These are phyloP conservation scores for Trichoderma virens DNA, from an alignment of 495 filamentous ascomycete species.

Conservation along the genomic window DNA sequence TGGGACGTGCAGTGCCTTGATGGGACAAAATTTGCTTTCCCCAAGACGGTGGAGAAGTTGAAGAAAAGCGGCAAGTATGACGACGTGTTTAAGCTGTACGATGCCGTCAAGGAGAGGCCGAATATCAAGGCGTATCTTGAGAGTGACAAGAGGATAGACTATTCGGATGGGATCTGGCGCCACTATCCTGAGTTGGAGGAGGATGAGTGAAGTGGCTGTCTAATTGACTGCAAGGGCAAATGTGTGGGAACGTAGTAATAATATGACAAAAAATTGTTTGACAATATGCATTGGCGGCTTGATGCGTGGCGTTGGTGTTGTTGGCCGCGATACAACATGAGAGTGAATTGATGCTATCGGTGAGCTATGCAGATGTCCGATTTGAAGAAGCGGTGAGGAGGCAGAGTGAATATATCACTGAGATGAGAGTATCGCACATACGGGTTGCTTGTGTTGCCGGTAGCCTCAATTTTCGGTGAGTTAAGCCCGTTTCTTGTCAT, in stretches of 20 bases:
- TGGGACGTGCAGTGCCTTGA: constrained; percentile 30
- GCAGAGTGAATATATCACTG: background rate
- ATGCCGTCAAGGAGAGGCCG: constrained; percentile 44
- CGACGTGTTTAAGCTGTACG: constrained; percentile 47
- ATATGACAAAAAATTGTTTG: too few species aligned
- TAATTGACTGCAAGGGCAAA: too few species aligned
- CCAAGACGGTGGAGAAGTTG: constrained; percentile 44
- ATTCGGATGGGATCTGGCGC: constrained; percentile 49
- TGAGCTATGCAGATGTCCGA: too few species aligned
- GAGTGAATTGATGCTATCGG: background rate
- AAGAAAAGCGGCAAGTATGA: constrained; percentile 41
- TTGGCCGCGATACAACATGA: background rate
- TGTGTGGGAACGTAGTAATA: too few species aligned
- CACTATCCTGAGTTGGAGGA: constrained; percentile 55
- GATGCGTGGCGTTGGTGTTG: background rate
- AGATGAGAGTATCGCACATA: too few species aligned
- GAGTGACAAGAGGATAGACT: constrained; percentile 48
- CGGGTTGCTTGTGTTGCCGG: too few species aligned
- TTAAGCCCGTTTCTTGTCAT: too few species aligned
- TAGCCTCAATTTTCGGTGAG: too few species aligned
- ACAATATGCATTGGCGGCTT: background rate
- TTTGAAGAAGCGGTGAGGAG: background rate
- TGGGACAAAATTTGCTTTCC: constrained; percentile 53
- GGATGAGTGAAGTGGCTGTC: background rate
- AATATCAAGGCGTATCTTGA: constrained; percentile 51